Evolutionary conservation across 805 yeast genomes (phyloP), one percentile per base, ranked within the genome.

Genomic region (Barnettozyma vustinii): DNA sequence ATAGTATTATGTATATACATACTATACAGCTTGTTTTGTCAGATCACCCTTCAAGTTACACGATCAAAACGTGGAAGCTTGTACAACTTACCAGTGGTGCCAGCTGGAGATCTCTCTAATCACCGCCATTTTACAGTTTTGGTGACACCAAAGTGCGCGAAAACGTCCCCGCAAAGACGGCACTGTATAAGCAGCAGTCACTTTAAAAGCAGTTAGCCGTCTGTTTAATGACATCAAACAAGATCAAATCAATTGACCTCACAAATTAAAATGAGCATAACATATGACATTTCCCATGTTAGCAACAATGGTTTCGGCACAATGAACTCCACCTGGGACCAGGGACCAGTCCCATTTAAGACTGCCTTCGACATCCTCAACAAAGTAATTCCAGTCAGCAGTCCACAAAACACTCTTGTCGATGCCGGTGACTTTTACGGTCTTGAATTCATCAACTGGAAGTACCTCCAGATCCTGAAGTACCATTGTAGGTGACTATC

Each of bases 391-490:
- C 70, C 72, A 26, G 36, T 58, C 9, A 61, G 65, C 37, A 48
- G 58, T 52, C 72, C 65, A 58, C 63, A 51, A 72, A 81, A 52
- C 70, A 78, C 65, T 9, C 74, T 84, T 50, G 68, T 86, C 65
- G 87, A 87, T 59, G 81, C 80, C 23, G 94, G 94, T 51, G 94
- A 83, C 57, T 87, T 88, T 60, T 88, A 89, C 58, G 95, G 95
- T 15, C 66, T 69, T 4, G 61, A 71, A 27, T 68, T 58, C 42
- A 65, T 68, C 52, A 87, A 86, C 59, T 68, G 88, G 69, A 66
- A 74, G 56, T 72, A 79, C 48, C 62, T 87, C 37, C 69, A 35
- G 91, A 84, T 58, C 66, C 65, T 3, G 67, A 59, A 1, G 74
- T 72, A 16, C 80, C 87, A 0, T 68, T 80, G 49, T 87, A 80